Conservation (phyloP, 1,139 yeast species). For the Yamadazyma kanchanaburiensis region DNA sequence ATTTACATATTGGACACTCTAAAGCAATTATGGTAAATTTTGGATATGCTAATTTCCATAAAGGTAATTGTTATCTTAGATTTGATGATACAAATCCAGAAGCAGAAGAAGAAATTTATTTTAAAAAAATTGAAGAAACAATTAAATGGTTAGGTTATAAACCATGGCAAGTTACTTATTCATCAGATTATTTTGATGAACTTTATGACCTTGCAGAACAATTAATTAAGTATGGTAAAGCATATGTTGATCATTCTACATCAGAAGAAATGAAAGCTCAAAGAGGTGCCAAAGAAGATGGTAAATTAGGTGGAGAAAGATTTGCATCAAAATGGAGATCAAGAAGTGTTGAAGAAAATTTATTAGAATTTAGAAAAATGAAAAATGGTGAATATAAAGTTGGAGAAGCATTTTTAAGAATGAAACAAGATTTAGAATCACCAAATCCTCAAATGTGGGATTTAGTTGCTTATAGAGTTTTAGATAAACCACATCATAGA, state of each 20-base stretch:
- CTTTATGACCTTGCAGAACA: constrained; percentile 84
- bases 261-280: constrained; percentile 86
- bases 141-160: constrained; percentile 89
- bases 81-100: constrained; percentile 98
- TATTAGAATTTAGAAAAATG: constrained; percentile 84
- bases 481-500: constrained; percentile 90
- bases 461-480: constrained; percentile 94
- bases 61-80: constrained; percentile 86
- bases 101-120: constrained; percentile 92
- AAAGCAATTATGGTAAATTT: constrained; percentile 97
- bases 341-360: constrained; percentile 67
- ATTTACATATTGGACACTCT: constrained; percentile 94
- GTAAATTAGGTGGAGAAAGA: constrained; percentile 91
- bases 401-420: constrained; percentile 92
- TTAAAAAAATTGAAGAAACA: constrained; percentile 78
- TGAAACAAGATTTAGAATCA: constrained; percentile 91
- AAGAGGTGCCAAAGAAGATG: constrained; percentile 89
- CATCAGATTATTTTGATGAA: constrained; percentile 91
- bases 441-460: constrained; percentile 99
- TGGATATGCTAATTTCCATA: constrained; percentile 83
- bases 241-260: constrained; percentile 92
- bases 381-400: constrained; percentile 82
- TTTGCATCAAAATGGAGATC: constrained; percentile 75
- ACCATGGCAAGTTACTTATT: constrained; percentile 93
- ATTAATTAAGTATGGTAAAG: constrained; percentile 65